phyloP scores from a whole-genome alignment of 805 yeast genomes.

The Saccharomycopsis capsularis region DNA sequence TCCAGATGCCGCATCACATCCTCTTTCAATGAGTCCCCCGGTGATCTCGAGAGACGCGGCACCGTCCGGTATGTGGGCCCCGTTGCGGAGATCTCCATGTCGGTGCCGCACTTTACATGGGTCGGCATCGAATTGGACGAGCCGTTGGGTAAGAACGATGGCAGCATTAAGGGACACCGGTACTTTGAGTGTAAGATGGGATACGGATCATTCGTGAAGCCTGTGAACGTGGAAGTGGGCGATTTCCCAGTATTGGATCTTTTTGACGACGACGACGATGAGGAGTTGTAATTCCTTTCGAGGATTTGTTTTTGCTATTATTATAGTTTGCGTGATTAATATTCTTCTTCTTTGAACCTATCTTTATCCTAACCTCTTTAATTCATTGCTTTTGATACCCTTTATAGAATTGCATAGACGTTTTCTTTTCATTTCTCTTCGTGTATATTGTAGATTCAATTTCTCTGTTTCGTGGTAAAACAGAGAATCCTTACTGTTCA shows the following conservation, averaged over 20 bases:
- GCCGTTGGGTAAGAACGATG: conserved; percentile 83
- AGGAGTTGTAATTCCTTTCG: no score
- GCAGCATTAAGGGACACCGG: conserved; percentile 44
- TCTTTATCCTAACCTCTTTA: no score
- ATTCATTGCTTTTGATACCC: no score
- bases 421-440: no score
- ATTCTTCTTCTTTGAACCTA: no score
- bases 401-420: no score
- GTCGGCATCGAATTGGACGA: conserved; percentile 81
- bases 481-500: no score
- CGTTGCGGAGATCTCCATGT: conserved; percentile 49
- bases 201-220: conserved; percentile 77
- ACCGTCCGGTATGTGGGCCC: conserved; percentile 62
- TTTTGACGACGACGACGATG: conserved; percentile 40
- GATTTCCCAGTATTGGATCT: conserved; percentile 49
- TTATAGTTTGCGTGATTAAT: no score
- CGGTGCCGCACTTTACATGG: conserved; percentile 44
- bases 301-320: no score
- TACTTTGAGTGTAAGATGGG: conserved; percentile 51
- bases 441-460: no score
- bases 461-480: no score
- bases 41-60: conserved; percentile 66
- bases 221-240: conserved; percentile 61
- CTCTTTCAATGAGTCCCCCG: conserved; percentile 22
- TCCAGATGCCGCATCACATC: conserved; percentile 42